phyloP scores from a whole-genome alignment of 768 basidiomycete genomes.

The Tricholoma saponaceum region DNA sequence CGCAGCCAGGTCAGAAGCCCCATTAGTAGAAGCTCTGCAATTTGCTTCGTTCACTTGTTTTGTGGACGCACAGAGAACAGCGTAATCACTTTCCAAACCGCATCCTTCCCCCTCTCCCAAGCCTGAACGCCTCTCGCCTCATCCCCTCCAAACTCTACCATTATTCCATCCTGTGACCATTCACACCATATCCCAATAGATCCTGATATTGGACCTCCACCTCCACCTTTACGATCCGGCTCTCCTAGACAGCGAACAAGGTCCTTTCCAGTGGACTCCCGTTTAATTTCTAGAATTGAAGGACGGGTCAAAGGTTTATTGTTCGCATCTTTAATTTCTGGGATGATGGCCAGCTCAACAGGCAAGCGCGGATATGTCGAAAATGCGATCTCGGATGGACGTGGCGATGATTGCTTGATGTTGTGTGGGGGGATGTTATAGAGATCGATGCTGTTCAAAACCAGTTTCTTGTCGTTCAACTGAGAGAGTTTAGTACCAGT shows the following conservation, averaged over 20 bases:
- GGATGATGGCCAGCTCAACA: constrained; percentile 39
- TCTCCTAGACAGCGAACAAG: constrained; percentile 78
- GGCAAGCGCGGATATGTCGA: constrained; percentile 55
- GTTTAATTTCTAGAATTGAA: constrained; percentile 36
- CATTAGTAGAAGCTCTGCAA: too few relatives aligned
- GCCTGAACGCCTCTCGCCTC: constrained; percentile 77
- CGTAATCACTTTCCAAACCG: constrained; percentile 72
- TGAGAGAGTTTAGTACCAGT: constrained; percentile 40
- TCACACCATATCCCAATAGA: constrained; percentile 94
- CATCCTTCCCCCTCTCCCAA: constrained; percentile 85
- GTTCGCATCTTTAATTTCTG: constrained; percentile 30
- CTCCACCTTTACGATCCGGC: constrained; percentile 89
- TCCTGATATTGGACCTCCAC: constrained; percentile 75
- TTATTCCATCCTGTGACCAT: constrained; percentile 77
- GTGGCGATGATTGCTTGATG: constrained; percentile 30
- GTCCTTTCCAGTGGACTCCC: constrained; percentile 66
- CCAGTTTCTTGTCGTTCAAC: constrained; percentile 44
- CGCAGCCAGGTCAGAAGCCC: too few relatives aligned
- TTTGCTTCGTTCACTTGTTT: background rate
- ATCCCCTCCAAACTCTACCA: constrained; percentile 83
- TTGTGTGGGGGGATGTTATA: constrained; percentile 58
- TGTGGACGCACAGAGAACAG: constrained; percentile 37
- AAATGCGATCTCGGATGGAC: constrained; percentile 50
- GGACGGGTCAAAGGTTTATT: constrained; percentile 33
- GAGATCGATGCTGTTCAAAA: constrained; percentile 73